Evolutionary conservation across 176 grass and related monocot genomes (phyloP).

Genomic region (Dendrocalamus sinicus): DNA sequence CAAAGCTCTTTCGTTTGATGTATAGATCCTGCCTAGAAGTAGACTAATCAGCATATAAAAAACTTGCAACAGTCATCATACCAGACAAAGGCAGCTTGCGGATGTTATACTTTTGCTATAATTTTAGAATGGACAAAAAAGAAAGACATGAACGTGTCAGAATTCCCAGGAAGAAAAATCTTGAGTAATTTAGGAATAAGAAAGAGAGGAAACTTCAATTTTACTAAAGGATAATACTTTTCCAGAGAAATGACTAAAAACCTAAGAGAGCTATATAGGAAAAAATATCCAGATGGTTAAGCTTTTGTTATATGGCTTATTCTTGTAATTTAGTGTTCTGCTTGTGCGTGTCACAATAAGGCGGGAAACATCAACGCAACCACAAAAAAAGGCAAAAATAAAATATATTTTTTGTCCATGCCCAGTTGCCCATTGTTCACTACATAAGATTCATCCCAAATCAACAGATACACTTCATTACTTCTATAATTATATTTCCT

Average conservation of each 20-base stretch:
- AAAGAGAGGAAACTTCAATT: slow-evolving; percentile 17
- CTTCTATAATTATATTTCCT: background rate
- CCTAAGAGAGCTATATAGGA: background rate
- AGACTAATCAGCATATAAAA: slow-evolving; percentile 56
- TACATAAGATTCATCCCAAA: slow-evolving; percentile 5
- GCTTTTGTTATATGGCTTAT: background rate
- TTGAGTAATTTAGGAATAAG: background rate
- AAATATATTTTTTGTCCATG: background rate
- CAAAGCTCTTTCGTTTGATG: slow-evolving; percentile 73
- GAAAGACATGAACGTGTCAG: background rate
- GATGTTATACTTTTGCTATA: background rate
- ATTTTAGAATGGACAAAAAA: background rate
- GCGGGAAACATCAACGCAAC: background rate
- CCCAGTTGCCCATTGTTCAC: background rate
- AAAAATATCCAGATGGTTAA: slow-evolving; percentile 4
- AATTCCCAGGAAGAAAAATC: slow-evolving; percentile 6
- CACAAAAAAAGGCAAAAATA: background rate
- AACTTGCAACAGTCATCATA: background rate
- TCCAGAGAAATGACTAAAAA: too few species aligned
- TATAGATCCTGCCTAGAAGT: slow-evolving; percentile 69
- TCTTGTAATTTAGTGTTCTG: background rate
- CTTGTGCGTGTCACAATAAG: background rate
- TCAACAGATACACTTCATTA: background rate
- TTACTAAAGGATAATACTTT: background rate
- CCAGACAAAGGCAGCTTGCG: background rate